Evolutionary conservation across 441 rosid genomes (phyloP), one percentile per base, ranked within the genome.

Genomic region (Mallotus repandus): DNA sequence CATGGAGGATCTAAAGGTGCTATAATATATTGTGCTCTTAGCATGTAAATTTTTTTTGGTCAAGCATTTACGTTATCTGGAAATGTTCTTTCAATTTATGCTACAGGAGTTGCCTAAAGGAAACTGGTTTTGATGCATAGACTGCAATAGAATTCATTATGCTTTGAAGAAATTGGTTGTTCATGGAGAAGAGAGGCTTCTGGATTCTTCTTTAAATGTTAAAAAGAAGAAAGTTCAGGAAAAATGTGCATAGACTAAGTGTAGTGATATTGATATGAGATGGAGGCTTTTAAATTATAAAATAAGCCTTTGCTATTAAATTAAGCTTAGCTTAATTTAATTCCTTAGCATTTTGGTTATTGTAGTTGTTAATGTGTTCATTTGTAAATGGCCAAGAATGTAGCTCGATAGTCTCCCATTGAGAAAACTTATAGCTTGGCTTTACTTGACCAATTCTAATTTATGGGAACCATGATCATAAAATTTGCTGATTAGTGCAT

Each of bases 281-380:
- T 95, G 99, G 99, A 92, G 94, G 85, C 87, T 94, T 77, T 89
- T 94, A 57, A 88, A 87, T 75, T 87, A 85, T 61, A 91, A 82
- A 76, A 80, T 81, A 63, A 68, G 79, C 68, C 73, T 89, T 72
- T 75, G 3, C 32, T 29, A 29, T 29, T 29, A 29, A 29, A 29
- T 29, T 29, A 29, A 29, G 32, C 32, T 29, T 29, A 29, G 1
- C 32, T 29, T 29, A 29, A 29, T 29, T 29, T 29, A 29, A 29
- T 29, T 29, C 32, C 2, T 29, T 29, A 29, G 32, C 32, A 29
- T 29, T 29, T 29, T 1, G 0, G 32, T 29, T 29, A 29, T 29
- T 29, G 2, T 29, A 29, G 32, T 29, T 29, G 32, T 29, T 29
- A 3, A 29, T 29, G 32, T 29, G 32, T 29, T 29, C 32, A 29